Base-by-base conservation (phyloP, 2,329 filamentous ascomycete species). In the Aspergillus neotritici region DNA sequence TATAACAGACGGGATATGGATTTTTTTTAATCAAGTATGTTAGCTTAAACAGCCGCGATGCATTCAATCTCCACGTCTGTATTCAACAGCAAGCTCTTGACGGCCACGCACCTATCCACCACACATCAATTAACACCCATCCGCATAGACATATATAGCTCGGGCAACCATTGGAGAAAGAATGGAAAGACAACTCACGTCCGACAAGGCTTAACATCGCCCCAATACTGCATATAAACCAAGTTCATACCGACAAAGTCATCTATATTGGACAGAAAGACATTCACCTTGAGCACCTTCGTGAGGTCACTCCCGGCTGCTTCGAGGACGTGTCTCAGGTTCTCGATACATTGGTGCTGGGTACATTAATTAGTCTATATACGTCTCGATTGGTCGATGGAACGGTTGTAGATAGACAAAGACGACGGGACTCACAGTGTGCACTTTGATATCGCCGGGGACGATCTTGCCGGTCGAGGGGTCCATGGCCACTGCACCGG, bases 1-100 rank as follows among this genome's bases (percentile, higher is more conserved):
- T 8, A 9, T 25, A 25, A 6, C 2, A 25, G 9, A 3, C 6
- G 21, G 21, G 21, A 25, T 25, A 25, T 25, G 4, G 21, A 25
- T 9, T 25, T 6, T 25, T 9, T 9, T 9, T 8, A 8, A 9
- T 2, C 21, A 31, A 6, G 21, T 37, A 31, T 14, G n/a, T 12
- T 21, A 14, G 2, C 21, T 8, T 13, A 37, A 41, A 48, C 44
- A 35, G 45, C 74, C 44, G 88, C 88, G 73, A 93, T 85, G 64
- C 82, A 86, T 77, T 95, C 88, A 63, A 95, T 93, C 76, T 94
- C 89, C 16, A 95, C 82, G 47, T 88, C 83, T 33, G 89, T 88
- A 44, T 83, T 82, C 76, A 90, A 88, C 48, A 89, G 89, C 52
- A 95, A 77, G 57, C 86, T 82, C 76, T 93, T 90, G 52, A 94